Base-by-base conservation (phyloP, 1,139 yeast genomes). In the Hemisphaericaspora subhashii region DNA sequence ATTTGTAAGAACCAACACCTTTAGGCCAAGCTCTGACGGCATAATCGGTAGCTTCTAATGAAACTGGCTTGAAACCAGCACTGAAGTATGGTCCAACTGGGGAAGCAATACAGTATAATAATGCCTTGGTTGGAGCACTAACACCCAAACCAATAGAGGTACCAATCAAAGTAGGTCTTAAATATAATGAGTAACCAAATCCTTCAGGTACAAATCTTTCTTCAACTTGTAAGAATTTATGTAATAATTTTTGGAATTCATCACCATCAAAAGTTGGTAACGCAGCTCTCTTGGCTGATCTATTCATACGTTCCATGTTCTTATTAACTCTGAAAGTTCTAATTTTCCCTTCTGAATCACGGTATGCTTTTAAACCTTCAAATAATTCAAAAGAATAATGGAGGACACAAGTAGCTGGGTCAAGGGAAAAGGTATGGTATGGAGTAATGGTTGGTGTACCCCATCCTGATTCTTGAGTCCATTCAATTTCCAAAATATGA, bases 21-120 rank as follows among this genome's bases (percentile, higher is more conserved):
- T 96, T 96, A 55, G 98, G 98, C 98, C 98, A 92, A 12, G 98
- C 97, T 69, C 98, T 84, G 18, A 90, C 92, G 35, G 95, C 95
- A 53, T 86, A 81, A 59, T 87, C 95, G 25, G 96, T 88, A 50
- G 98, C 98, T 69, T 90, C 96, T 46, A 92, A 74, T 41, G 81
- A 75, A 37, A 92, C 96, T 25, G 98, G 96, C 66, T 89, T 88
- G 80, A 90, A 90, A 7, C 96, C 96, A 12, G 95, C 82, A 53
- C 84, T 79, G 62, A 80, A 82, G 71, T 86, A 86, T 27, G 98
- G 97, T 23, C 98, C 98, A 20, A 90, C 98, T 13, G 98, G 98
- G 13, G 95, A 86, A 30, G 90, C 86, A 64, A 92, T 89, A 38
- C 89, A 86, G 60, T 67, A 92, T 48, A 92, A 69, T 43, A 87